Conservation (phyloP, 2,329 filamentous ascomycete genomes). For the Blastomyces silverae region DNA sequence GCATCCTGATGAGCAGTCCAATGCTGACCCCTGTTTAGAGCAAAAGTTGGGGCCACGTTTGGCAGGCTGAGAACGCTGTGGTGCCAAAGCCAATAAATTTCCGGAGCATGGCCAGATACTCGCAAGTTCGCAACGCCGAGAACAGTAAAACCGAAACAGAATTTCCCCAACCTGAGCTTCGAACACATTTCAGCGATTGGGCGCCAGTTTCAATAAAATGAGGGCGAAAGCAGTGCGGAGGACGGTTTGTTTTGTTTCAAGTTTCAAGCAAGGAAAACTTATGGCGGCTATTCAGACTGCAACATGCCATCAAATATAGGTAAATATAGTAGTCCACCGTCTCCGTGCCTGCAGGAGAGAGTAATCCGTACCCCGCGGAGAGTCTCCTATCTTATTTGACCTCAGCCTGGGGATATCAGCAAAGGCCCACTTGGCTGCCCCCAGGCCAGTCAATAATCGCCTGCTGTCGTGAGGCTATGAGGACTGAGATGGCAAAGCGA, state of each 20-base stretch:
- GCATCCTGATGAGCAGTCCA: not conserved
- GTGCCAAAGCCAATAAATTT: slow-evolving; percentile 3
- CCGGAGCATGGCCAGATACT: not conserved
- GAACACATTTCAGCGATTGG: not conserved
- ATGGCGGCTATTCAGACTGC: not conserved
- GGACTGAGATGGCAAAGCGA: too few species aligned
- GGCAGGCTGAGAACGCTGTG: not conserved
- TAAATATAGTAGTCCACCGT: not conserved
- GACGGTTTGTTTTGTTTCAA: not conserved
- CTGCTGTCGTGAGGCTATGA: not conserved
- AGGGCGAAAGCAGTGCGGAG: not conserved
- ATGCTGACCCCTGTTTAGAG: not conserved
- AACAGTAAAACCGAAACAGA: not conserved
- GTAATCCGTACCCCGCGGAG: not conserved
- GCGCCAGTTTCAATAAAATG: slow-evolving; percentile 1
- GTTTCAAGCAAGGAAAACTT: not conserved
- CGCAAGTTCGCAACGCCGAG: not conserved
- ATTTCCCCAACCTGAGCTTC: not conserved
- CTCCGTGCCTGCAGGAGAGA: not conserved
- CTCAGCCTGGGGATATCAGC: not conserved
- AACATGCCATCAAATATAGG: not conserved
- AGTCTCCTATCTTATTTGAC: not conserved
- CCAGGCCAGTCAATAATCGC: not conserved
- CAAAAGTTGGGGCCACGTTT: not conserved
- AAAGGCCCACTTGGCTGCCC: too few species aligned